A percentile compares a stretch with the other conserved stretches of the same genome.
Evolutionary conservation across 257 asterid species (phyloP).

Genomic region (Osmanthus fragrans): DNA sequence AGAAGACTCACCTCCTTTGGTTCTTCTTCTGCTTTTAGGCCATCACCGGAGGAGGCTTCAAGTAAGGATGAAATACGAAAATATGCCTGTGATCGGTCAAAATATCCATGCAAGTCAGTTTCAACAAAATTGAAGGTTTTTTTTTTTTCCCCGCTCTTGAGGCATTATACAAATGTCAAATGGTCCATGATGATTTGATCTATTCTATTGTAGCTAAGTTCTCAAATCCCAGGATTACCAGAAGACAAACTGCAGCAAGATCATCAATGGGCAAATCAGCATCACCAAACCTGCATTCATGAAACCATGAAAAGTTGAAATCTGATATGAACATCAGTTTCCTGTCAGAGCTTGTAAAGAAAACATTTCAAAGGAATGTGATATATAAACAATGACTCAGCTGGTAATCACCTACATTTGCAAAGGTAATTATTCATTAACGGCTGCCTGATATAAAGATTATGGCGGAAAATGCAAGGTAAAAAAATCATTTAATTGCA

Average conservation of each 20-base stretch:
- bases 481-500: neutral
- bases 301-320: conserved; percentile 13
- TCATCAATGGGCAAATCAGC: conserved; percentile 91
- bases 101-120: conserved; percentile 3
- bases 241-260: conserved; percentile 91
- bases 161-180: neutral
- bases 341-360: conserved; percentile 8
- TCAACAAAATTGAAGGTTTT: neutral
- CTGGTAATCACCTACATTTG: neutral
- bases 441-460: neutral
- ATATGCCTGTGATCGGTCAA: conserved; percentile 56
- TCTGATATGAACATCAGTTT: neutral
- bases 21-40: conserved; percentile 82
- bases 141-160: neutral
- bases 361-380: conserved; percentile 2
- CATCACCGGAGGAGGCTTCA: conserved; percentile 81
- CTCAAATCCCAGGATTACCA: conserved; percentile 42
- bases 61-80: conserved; percentile 89
- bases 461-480: neutral
- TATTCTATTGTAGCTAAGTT: neutral
- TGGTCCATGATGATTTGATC: neutral
- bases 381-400: neutral
- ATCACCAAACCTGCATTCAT: conserved; percentile 61
- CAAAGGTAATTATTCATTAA: neutral
- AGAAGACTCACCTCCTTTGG: conserved; percentile 72